Evolutionary conservation across 1,284 basidiomycete species (phyloP).

Genomic region (Tilletia setariae): DNA sequence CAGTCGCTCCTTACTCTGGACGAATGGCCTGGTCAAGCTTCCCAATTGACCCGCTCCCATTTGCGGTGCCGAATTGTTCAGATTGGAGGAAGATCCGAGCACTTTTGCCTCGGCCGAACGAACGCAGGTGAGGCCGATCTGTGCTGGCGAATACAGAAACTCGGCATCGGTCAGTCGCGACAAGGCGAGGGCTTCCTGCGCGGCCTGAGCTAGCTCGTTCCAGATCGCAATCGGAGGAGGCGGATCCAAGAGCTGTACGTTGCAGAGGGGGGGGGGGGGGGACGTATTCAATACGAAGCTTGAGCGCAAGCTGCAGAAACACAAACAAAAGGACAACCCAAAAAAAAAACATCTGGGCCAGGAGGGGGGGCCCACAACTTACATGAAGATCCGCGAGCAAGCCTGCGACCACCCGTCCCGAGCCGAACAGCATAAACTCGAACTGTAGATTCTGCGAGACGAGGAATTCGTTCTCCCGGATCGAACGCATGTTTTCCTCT

Average conservation of each 20-base stretch:
- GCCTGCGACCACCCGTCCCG: slow-evolving; percentile 83
- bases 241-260: slow-evolving; percentile 19
- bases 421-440: slow-evolving; percentile 87
- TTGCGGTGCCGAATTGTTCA: background rate
- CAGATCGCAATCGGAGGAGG: slow-evolving; percentile 57
- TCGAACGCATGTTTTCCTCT: slow-evolving; percentile 65
- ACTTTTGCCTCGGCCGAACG: slow-evolving; percentile 12
- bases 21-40: background rate
- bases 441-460: slow-evolving; percentile 89
- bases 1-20: background rate
- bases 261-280: no score
- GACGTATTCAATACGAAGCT: no score
- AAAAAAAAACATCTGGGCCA: no score
- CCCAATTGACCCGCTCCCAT: background rate
- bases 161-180: slow-evolving; percentile 87
- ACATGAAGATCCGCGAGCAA: slow-evolving; percentile 87
- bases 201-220: slow-evolving; percentile 58
- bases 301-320: no score
- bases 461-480: slow-evolving; percentile 89
- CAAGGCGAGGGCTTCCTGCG: slow-evolving; percentile 65
- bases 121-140: slow-evolving; percentile 84
- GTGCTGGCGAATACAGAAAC: slow-evolving; percentile 83
- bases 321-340: no score
- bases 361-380: no score
- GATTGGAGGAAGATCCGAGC: background rate